Conservation (phyloP, 768 basidiomycete species). For the Crucibulum laeve region DNA sequence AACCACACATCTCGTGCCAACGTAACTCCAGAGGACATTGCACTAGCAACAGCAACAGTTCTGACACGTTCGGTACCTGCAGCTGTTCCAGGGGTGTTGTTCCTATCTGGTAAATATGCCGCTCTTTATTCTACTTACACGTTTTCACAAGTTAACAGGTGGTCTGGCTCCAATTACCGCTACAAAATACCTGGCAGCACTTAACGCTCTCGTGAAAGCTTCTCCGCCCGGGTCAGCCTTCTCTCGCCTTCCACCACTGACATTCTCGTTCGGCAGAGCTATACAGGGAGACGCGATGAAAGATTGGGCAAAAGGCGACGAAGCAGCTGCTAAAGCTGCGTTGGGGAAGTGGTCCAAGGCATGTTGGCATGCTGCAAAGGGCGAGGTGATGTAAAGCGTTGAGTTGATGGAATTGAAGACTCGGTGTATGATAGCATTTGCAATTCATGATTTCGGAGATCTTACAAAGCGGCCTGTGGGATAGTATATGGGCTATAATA, state of each 20-base stretch:
- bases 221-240: constrained; percentile 29
- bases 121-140: neutral
- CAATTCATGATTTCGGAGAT: neutral
- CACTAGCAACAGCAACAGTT: constrained; percentile 38
- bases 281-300: constrained; percentile 46
- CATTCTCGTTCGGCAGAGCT: constrained; percentile 47
- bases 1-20: constrained; percentile 32
- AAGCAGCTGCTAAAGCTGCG: constrained; percentile 29
- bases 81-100: constrained; percentile 44
- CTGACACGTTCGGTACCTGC: constrained; percentile 41
- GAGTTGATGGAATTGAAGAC: too few relatives aligned
- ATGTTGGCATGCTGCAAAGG: constrained; percentile 37
- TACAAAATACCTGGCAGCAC: constrained; percentile 33
- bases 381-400: constrained; percentile 14
- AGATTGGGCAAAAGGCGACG: constrained; percentile 42
- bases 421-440: neutral
- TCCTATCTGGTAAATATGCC: constrained; percentile 37
- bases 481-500: neutral
- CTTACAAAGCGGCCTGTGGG: neutral
- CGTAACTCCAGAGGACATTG: constrained; percentile 36
- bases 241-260: constrained; percentile 34
- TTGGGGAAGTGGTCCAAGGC: constrained; percentile 38
- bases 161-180: constrained; percentile 37
- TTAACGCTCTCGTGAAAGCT: constrained; percentile 32
- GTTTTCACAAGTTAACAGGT: constrained; percentile 20